Evolutionary conservation across 2,329 filamentous ascomycete genomes (phyloP).

Genomic region (Fusarium denticulatum): DNA sequence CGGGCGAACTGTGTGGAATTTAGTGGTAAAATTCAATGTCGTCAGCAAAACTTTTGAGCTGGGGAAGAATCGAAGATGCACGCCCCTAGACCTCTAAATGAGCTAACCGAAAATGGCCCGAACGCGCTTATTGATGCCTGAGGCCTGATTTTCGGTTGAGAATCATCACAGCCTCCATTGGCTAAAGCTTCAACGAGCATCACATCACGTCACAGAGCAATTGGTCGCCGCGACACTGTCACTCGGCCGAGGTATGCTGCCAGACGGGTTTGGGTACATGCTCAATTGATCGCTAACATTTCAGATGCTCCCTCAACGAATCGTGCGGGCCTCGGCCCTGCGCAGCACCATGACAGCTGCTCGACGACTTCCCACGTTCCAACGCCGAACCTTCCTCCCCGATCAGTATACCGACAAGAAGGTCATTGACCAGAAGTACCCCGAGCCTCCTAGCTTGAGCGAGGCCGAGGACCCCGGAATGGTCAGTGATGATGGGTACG

Average conservation of each 20-base stretch:
- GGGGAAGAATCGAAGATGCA: constrained; percentile 45
- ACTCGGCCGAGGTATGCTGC: constrained; percentile 47
- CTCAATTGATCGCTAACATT: constrained; percentile 32
- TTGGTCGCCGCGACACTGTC: constrained; percentile 48
- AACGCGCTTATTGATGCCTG: constrained; percentile 46
- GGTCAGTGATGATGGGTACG: constrained; percentile 58
- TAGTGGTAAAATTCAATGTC: constrained; percentile 54
- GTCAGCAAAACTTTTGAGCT: constrained; percentile 62
- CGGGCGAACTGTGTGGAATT: constrained; percentile 58
- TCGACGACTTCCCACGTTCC: constrained; percentile 62
- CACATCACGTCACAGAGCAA: constrained; percentile 49
- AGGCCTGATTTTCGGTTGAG: constrained; percentile 45
- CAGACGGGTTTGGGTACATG: no score
- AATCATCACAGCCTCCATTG: constrained; percentile 48
- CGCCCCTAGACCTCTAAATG: constrained; percentile 32
- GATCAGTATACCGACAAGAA: constrained; percentile 57
- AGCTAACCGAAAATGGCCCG: constrained; percentile 43
- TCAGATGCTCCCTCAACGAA: constrained; percentile 71
- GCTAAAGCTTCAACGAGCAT: constrained; percentile 45
- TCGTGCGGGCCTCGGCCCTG: constrained; percentile 61
- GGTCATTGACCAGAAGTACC: constrained; percentile 63
- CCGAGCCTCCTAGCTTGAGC: constrained; percentile 57
- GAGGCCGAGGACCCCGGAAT: constrained; percentile 73
- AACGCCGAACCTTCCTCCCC: constrained; percentile 68
- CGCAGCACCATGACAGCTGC: constrained; percentile 57